Conservation (phyloP, 1,284 basidiomycete species). For the Hymenochaete sp. region DNA sequence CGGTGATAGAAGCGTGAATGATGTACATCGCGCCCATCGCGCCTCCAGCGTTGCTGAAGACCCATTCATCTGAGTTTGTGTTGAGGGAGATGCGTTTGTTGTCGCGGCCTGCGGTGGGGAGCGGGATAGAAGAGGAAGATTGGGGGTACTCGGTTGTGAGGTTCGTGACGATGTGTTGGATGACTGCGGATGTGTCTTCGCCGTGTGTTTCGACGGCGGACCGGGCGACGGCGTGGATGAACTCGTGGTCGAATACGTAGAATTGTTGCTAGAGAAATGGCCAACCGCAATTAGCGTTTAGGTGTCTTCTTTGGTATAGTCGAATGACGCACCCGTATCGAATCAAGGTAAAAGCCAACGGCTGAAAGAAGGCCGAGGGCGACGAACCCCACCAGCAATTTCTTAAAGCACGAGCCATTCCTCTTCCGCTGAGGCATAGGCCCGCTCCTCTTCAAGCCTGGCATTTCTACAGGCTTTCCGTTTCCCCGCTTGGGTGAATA, state of each 20-base stretch:
- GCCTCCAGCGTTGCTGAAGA: conserved; percentile 96
- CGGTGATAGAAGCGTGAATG: conserved; percentile 89
- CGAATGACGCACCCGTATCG: conserved; percentile 41
- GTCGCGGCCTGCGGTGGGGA: neutral
- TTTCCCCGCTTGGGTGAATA: no score
- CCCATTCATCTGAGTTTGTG: conserved; percentile 73
- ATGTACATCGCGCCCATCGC: conserved; percentile 99
- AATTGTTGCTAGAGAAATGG: conserved; percentile 33
- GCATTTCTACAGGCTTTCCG: neutral
- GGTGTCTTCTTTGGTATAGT: neutral
- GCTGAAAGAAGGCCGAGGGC: conserved; percentile 34
- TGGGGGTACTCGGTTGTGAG: conserved; percentile 61
- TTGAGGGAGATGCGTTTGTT: conserved; percentile 47
- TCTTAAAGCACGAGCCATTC: no score
- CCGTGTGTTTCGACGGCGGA: conserved; percentile 59
- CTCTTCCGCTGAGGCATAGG: no score
- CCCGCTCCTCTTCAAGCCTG: neutral
- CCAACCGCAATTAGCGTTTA: conserved; percentile 28
- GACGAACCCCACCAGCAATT: conserved; percentile 40
- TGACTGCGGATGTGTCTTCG: conserved; percentile 58
- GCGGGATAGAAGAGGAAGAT: conserved; percentile 17
- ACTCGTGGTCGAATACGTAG: conserved; percentile 66
- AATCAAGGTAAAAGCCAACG: conserved; percentile 43
- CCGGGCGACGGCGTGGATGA: conserved; percentile 59
- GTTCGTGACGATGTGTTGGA: conserved; percentile 68